Percentiles rank a stretch among this genome's conserved stretches.
Evolutionary conservation across 805 yeast species (phyloP).

Genomic region (Ogataea minuta): DNA sequence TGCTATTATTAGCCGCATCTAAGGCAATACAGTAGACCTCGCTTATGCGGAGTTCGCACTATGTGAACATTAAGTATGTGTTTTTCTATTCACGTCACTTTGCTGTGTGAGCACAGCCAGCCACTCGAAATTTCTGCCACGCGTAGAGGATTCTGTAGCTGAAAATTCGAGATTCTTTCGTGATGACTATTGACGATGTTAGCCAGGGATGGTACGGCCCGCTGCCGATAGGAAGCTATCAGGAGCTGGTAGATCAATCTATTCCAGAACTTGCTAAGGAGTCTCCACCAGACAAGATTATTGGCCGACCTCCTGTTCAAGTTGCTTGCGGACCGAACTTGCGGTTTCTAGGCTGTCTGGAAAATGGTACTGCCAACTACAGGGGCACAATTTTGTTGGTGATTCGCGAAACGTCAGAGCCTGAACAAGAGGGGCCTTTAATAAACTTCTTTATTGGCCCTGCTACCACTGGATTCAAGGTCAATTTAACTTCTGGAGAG

Average conservation of each 20-base stretch:
- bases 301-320: constrained; percentile 36
- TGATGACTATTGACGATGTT: constrained; percentile 16
- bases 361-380: constrained; percentile 49
- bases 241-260: constrained; percentile 17
- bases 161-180: constrained; percentile 1
- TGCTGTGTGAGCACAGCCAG: constrained; percentile 11
- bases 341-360: constrained; percentile 62
- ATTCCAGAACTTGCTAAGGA: constrained; percentile 21
- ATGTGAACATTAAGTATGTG: neutral
- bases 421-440: constrained; percentile 22
- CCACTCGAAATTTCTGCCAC: constrained; percentile 5
- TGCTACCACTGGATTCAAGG: constrained; percentile 18
- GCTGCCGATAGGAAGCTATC: constrained; percentile 28
- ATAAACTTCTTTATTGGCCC: constrained; percentile 39
- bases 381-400: constrained; percentile 71
- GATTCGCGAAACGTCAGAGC: constrained; percentile 39
- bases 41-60: neutral
- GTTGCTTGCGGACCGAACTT: constrained; percentile 77
- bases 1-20: no score
- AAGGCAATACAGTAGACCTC: no score
- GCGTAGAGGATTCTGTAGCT: constrained; percentile 3
- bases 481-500: constrained; percentile 35
- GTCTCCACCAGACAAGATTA: constrained; percentile 24
- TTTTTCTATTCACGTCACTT: constrained; percentile 7
- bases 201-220: constrained; percentile 30